Evolutionary conservation across 116 monocot species (phyloP), one percentile per base, ranked within the genome.

Genomic region (Papilionanthe hybrid): DNA sequence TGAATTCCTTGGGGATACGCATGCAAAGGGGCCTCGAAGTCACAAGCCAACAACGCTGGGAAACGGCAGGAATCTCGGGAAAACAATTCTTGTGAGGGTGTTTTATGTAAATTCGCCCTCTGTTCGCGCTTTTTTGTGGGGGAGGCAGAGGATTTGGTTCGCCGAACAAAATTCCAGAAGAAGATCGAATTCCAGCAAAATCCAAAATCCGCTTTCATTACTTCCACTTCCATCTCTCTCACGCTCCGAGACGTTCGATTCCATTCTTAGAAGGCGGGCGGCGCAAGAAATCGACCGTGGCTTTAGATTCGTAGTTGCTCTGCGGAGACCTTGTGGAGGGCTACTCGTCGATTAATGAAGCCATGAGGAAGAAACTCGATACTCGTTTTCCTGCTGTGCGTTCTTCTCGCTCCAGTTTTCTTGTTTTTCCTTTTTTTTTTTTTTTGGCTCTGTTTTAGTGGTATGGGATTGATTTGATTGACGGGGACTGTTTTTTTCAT

Each of bases 301-400:
- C 29, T 73, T 17, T 5, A 42, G 20, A 6, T 43, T 19, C 73
- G 1, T 32, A 43, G 72, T 18, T 42, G 72, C 22, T 72, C 42
- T 68, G 30, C 72, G 15, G 72, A 42, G 37, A 72, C 3, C 42
- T 72, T 11, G 20, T 29, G 10, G 30, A 27, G 30, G 69, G 4
- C 5, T 23, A 30, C 32, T 25, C 5, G 13, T 28, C 32, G 28
- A 17, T 71, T 44, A 32, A 41, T 73, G 43, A 15, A 44, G 43
- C 42, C 50, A 80, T 80, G 80, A 72, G 73, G 73, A 80, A 80
- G 73, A 80, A 73, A 67, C 80, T 80, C 13, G 72, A 80, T 57
- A 80, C 80, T 22, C 72, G 80, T 25, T 80, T 80, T 57, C 80
- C 80, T 18, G 80, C 80, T 23, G 80, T 80, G 68, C 47, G 71